phyloP scores from a whole-genome alignment of 768 basidiomycete genomes.

The Naganishia vaughanmartiniae region DNA sequence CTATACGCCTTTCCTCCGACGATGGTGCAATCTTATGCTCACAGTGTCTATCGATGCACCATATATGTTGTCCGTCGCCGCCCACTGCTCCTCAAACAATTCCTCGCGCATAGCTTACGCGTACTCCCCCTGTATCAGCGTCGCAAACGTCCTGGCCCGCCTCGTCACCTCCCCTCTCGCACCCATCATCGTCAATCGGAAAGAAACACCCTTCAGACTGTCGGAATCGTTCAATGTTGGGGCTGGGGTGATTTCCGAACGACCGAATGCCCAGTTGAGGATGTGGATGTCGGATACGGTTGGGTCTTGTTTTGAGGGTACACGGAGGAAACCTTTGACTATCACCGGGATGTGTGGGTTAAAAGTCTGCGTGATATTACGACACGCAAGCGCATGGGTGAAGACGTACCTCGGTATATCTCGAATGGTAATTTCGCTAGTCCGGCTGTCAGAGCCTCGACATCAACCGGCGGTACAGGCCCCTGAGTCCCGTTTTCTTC shows the following conservation, averaged over 20 bases:
- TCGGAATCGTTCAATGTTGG: slow-evolving; percentile 43
- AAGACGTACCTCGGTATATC: slow-evolving; percentile 46
- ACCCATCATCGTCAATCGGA: slow-evolving; percentile 86
- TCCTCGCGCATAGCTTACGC: neutral
- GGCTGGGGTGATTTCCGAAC: slow-evolving; percentile 64
- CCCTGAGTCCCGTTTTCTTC: slow-evolving; percentile 8
- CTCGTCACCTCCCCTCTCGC: slow-evolving; percentile 73
- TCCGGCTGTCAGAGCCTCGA: slow-evolving; percentile 37
- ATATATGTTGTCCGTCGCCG: no score
- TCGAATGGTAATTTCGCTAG: slow-evolving; percentile 48
- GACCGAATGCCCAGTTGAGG: slow-evolving; percentile 91
- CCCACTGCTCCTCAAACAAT: no score
- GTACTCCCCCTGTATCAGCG: slow-evolving; percentile 39
- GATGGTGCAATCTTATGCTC: no score
- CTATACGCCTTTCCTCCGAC: neutral
- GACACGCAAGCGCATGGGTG: neutral
- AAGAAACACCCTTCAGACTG: slow-evolving; percentile 47
- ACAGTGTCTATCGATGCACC: no score
- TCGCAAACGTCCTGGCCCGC: slow-evolving; percentile 61
- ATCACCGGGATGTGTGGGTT: neutral
- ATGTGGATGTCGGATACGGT: slow-evolving; percentile 52
- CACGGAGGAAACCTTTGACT: slow-evolving; percentile 79
- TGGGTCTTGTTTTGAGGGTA: slow-evolving; percentile 51
- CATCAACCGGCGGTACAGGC: slow-evolving; percentile 33
- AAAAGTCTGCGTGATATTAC: neutral